A percentile compares a stretch with the other conserved stretches of the same genome.
phyloP scores from a whole-genome alignment of 441 rosid species.

The Euphorbia corollata region DNA sequence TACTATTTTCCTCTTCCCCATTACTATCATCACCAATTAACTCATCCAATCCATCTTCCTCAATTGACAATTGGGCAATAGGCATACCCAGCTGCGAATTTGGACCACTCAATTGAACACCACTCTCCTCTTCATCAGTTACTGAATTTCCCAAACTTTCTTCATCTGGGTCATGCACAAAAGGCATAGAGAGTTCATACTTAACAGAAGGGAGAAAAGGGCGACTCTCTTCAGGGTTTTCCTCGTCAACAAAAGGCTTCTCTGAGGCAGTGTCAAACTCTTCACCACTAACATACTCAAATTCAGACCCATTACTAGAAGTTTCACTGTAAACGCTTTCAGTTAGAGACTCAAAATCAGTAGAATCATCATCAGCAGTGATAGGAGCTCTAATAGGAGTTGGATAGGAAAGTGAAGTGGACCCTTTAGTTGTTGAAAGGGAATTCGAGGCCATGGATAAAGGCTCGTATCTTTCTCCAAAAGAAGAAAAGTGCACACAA shows the following conservation, averaged over 20 bases:
- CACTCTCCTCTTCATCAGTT: slow-evolving; percentile 33
- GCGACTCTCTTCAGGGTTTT: slow-evolving; percentile 26
- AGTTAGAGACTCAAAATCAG: slow-evolving; percentile 30
- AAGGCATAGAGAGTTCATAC: slow-evolving; percentile 21
- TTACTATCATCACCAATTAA: slow-evolving; percentile 29
- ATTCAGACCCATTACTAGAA: slow-evolving; percentile 28
- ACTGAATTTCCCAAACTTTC: slow-evolving; percentile 27
- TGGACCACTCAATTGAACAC: slow-evolving; percentile 21
- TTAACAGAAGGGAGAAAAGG: slow-evolving; percentile 20
- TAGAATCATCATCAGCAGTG: slow-evolving; percentile 39
- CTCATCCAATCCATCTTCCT: slow-evolving; percentile 44
- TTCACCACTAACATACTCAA: slow-evolving; percentile 37
- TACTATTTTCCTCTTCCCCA: slow-evolving; percentile 26
- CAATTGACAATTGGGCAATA: slow-evolving; percentile 51
- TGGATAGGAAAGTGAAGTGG: slow-evolving; percentile 35
- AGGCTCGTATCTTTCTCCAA: slow-evolving; percentile 3
- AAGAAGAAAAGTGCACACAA: background rate
- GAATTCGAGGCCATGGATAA: slow-evolving; percentile 30
- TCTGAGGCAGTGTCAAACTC: slow-evolving; percentile 47
- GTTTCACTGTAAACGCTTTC: slow-evolving; percentile 21
- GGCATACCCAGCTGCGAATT: slow-evolving; percentile 33
- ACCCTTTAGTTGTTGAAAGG: slow-evolving; percentile 28
- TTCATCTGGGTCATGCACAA: slow-evolving; percentile 28
- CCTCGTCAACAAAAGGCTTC: slow-evolving; percentile 26
- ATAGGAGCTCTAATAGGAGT: slow-evolving; percentile 63